Evolutionary conservation across 768 basidiomycete genomes (phyloP).

Genomic region (Boletus speciosus): DNA sequence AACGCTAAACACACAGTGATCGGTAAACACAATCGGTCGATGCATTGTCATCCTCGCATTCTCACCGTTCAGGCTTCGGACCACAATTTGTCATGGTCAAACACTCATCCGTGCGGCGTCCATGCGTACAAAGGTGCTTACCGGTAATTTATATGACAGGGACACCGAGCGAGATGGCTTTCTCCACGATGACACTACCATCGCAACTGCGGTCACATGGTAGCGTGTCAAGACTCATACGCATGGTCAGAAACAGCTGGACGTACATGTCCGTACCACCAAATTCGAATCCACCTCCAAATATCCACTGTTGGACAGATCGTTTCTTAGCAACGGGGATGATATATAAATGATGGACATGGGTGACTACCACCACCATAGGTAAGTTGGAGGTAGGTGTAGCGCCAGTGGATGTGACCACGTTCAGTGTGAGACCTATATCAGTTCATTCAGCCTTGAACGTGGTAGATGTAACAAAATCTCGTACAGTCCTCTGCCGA

Average conservation of each 20-base stretch:
- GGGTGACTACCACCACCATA: conserved; percentile 45
- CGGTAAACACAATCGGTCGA: neutral
- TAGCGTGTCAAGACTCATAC: neutral
- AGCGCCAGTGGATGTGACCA: conserved; percentile 42
- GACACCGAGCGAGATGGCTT: conserved; percentile 28
- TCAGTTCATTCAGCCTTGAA: neutral
- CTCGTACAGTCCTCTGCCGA: conserved; percentile 40
- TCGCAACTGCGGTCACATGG: conserved; percentile 1
- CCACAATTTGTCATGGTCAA: neutral
- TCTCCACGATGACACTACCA: conserved; percentile 29
- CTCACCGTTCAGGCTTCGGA: conserved; percentile 9
- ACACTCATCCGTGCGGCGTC: neutral
- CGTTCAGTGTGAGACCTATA: conserved; percentile 49
- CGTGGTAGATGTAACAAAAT: too few relatives aligned
- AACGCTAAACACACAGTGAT: conserved; percentile 17
- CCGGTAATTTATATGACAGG: conserved; percentile 43
- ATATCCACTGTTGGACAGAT: conserved; percentile 27
- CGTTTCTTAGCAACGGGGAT: neutral
- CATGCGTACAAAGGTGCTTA: conserved; percentile 9
- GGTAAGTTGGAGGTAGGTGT: conserved; percentile 45
- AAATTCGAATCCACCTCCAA: conserved; percentile 35
- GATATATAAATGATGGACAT: neutral
- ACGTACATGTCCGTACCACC: conserved; percentile 23
- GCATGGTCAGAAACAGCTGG: too few relatives aligned
- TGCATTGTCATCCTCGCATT: neutral